Percentiles rank a stretch among this genome's conserved stretches.
These are phyloP conservation scores for Gaeumannomyces sp. DNA, from an alignment of 2,329 filamentous ascomycete genomes.

Conservation along the genomic window DNA sequence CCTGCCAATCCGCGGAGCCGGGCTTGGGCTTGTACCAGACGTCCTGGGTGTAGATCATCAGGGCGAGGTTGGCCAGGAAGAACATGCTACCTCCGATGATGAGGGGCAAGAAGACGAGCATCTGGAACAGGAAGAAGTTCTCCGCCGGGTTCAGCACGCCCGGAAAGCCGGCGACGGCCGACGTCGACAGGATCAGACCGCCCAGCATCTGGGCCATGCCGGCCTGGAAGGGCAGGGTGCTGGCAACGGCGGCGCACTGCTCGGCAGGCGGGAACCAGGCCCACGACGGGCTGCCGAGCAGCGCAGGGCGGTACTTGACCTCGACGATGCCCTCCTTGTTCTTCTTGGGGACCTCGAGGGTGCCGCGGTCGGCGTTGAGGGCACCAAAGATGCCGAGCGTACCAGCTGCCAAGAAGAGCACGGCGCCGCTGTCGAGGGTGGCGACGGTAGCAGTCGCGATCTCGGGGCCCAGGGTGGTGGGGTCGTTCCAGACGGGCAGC, in stretches of 20 bases:
- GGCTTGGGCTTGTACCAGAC: conserved; percentile 15
- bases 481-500: conserved; percentile 2
- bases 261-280: neutral
- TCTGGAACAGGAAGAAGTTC: conserved; percentile 9
- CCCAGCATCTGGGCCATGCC: neutral
- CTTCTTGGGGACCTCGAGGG: conserved; percentile 6
- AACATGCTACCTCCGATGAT: conserved; percentile 14
- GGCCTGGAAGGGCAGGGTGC: conserved; percentile 2
- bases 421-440: conserved; percentile 5
- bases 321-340: neutral
- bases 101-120: conserved; percentile 13
- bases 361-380: conserved; percentile 8
- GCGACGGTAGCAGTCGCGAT: conserved; percentile 9
- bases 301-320: conserved; percentile 8
- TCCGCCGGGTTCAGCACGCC: neutral
- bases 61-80: conserved; percentile 12
- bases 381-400: neutral
- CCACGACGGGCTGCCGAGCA: conserved; percentile 2
- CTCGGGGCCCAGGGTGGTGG: conserved; percentile 1
- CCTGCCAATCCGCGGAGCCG: conserved; percentile 14
- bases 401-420: neutral
- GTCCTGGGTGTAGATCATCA: conserved; percentile 13
- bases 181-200: neutral
- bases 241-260: neutral
- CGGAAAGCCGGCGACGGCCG: conserved; percentile 5